These are phyloP conservation scores for Sporothrix luriei DNA, from an alignment of 2,329 filamentous ascomycete genomes.

Conservation along the genomic window DNA sequence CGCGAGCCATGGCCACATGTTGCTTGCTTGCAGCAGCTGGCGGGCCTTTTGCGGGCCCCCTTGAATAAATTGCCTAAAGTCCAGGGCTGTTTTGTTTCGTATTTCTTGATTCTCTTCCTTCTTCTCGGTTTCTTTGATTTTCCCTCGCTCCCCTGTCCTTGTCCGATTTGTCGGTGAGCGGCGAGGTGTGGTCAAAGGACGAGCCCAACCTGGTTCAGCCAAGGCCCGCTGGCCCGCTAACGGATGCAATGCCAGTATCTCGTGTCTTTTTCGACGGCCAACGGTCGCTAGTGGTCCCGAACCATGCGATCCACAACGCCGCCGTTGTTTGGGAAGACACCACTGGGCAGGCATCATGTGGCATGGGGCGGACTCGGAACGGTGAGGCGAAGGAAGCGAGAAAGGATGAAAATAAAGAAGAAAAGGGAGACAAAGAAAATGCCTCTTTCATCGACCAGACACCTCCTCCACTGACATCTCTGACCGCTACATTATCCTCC, in stretches of 20 bases:
- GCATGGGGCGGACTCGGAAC: neutral
- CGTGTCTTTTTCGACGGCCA: neutral
- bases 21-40: neutral
- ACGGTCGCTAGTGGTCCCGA: neutral
- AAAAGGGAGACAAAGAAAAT: no score
- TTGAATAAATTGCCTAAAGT: conserved; percentile 2
- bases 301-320: neutral
- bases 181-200: conserved; percentile 11
- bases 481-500: conserved; percentile 14
- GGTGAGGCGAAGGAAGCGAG: neutral
- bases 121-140: neutral
- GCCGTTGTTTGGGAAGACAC: neutral
- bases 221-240: neutral
- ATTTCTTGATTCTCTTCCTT: neutral
- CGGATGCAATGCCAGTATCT: neutral
- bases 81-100: neutral
- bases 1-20: neutral
- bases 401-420: neutral
- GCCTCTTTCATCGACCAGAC: no score
- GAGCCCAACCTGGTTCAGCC: conserved; percentile 8
- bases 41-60: no score
- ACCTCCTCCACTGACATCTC: no score
- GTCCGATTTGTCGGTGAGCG: conserved; percentile 11
- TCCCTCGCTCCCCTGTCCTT: neutral
- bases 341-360: conserved; percentile 1